phyloP scores from a whole-genome alignment of 306 rosid genomes.

The Corylus avellana region DNA sequence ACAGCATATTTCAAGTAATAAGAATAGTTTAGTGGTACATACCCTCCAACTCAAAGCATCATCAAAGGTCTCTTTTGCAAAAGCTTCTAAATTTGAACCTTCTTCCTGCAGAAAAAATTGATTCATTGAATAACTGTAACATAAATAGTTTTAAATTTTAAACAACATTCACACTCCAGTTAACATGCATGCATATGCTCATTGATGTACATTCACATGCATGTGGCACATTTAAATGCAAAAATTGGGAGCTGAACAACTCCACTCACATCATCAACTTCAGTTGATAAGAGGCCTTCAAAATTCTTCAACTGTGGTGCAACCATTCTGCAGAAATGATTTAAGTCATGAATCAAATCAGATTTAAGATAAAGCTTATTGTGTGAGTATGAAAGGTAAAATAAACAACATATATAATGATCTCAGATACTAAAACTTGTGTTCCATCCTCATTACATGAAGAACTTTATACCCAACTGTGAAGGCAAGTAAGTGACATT shows the following conservation, averaged over 20 bases:
- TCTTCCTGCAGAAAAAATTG: conserved; percentile 35
- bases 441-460: no score
- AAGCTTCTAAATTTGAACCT: conserved; percentile 49
- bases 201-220: neutral
- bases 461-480: neutral
- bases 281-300: conserved; percentile 51
- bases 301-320: conserved; percentile 51
- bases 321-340: conserved; percentile 46
- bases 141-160: no score
- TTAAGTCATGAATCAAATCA: neutral
- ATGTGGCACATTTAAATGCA: neutral
- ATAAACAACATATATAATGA: no score
- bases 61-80: conserved; percentile 31
- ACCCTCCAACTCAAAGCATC: conserved; percentile 70
- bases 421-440: no score
- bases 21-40: neutral
- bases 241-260: neutral
- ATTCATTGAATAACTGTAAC: no score
- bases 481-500: neutral
- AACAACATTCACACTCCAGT: no score
- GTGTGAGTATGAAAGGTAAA: no score
- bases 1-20: neutral
- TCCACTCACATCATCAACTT: conserved; percentile 46
- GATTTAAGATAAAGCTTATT: neutral
- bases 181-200: no score